phyloP scores from a whole-genome alignment of 2,329 filamentous ascomycete genomes.

The Xenoacremonium recifei region DNA sequence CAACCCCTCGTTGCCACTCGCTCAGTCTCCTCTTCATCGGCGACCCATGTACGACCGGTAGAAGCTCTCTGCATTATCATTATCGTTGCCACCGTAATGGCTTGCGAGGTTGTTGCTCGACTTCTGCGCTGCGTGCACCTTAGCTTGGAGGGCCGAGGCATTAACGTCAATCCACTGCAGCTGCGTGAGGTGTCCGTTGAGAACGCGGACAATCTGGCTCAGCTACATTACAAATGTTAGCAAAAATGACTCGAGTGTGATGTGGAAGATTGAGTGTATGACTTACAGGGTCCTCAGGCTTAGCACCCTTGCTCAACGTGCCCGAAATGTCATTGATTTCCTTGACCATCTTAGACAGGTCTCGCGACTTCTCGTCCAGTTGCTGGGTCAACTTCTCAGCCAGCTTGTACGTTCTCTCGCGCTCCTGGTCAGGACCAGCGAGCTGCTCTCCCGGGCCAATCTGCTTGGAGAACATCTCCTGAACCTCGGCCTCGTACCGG shows the following conservation, averaged over 20 bases:
- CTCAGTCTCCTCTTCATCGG: constrained; percentile 43
- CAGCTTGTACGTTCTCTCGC: constrained; percentile 92
- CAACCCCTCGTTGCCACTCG: too few species aligned
- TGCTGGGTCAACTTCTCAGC: constrained; percentile 91
- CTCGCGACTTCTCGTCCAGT: constrained; percentile 89
- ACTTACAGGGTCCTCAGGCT: constrained; percentile 82
- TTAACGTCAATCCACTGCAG: constrained; percentile 92
- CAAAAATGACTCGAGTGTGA: too few species aligned
- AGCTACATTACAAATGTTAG: constrained; percentile 62
- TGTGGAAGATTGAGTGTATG: too few species aligned
- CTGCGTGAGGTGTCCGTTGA: constrained; percentile 89
- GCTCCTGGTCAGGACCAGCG: constrained; percentile 88
- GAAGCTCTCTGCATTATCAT: constrained; percentile 81
- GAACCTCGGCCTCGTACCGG: constrained; percentile 87
- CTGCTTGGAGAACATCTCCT: constrained; percentile 80
- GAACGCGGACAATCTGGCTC: constrained; percentile 90
- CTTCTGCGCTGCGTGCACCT: constrained; percentile 81
- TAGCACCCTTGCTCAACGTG: constrained; percentile 83
- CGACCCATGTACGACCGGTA: constrained; percentile 84
- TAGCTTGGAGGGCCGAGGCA: constrained; percentile 74
- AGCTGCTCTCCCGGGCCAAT: constrained; percentile 73
- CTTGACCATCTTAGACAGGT: constrained; percentile 93
- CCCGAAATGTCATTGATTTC: constrained; percentile 95
- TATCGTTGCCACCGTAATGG: constrained; percentile 59
- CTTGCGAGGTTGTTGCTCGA: constrained; percentile 62